Conservation (phyloP, 2,329 filamentous ascomycete species). For the Neonectria neomacrospora region DNA sequence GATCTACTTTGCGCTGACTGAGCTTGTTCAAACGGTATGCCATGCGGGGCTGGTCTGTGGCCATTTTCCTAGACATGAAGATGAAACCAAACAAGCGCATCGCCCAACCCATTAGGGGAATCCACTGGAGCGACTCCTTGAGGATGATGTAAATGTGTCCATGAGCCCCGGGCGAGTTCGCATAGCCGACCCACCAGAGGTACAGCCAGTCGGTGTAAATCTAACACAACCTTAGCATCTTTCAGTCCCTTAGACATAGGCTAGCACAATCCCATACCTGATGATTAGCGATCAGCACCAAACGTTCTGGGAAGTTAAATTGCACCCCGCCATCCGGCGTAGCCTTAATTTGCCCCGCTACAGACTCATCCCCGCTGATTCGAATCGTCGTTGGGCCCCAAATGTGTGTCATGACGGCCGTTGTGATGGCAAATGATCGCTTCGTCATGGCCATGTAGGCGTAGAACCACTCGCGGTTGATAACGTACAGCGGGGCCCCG, state of each 20-base stretch:
- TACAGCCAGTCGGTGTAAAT: constrained; percentile 94
- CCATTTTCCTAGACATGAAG: constrained; percentile 91
- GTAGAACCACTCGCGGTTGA: constrained; percentile 83
- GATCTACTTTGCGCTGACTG: constrained; percentile 65
- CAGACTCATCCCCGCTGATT: constrained; percentile 84
- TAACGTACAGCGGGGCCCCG: constrained; percentile 78
- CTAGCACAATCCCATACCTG: constrained; percentile 61
- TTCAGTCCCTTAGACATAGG: constrained; percentile 33
- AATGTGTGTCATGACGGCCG: constrained; percentile 84
- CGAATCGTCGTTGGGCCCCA: constrained; percentile 87
- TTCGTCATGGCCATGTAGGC: constrained; percentile 90
- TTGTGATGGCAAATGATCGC: constrained; percentile 81
- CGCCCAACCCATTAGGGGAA: constrained; percentile 82
- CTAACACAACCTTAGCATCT: constrained; percentile 48
- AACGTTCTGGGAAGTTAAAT: constrained; percentile 82
- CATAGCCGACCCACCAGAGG: constrained; percentile 94
- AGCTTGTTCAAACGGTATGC: constrained; percentile 78
- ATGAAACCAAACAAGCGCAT: constrained; percentile 92
- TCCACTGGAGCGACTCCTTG: constrained; percentile 85
- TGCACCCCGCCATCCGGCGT: constrained; percentile 78
- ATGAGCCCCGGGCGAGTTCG: constrained; percentile 78
- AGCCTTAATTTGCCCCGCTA: constrained; percentile 77
- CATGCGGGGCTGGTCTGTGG: constrained; percentile 79
- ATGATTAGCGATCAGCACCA: constrained; percentile 89
- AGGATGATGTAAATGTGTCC: constrained; percentile 91